Evolutionary conservation across 2,329 filamentous ascomycete species (phyloP), one percentile per base, ranked within the genome.

Genomic region (Aureobasidium sp.): DNA sequence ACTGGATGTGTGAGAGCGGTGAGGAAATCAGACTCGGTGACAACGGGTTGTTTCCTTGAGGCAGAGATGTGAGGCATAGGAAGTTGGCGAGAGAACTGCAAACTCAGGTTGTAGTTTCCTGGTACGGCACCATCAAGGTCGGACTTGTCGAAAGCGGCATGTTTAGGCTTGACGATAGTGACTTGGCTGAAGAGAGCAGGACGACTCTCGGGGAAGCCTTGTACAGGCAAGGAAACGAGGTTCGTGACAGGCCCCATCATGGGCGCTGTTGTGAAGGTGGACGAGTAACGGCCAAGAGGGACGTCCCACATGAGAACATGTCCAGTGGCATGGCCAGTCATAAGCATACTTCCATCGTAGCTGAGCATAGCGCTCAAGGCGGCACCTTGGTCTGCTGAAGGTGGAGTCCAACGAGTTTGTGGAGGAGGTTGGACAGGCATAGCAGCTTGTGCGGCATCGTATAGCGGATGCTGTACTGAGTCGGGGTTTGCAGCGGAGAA

Each of bases 191-290:
- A 15, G 6, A 39, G 48, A n/a, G 59, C 32, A 47, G 49, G 59
- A 5, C 41, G 47, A 8, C 57, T 15, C 70, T 68, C 65, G 32
- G 75, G 72, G 68, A 79, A 79, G 63, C 77, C 76, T 72, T 74
- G 79, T 0, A 89, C 85, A 10, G 85, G 81, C 32, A 90, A 77
- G 74, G 94, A 89, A n/a, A 80, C 72, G 29, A 97, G 70, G 67
- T 95, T 96, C 11, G 90, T 94, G 36, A 96, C 86, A 21, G 91
- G 86, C 3, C 90, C 88, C 59, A 91, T 91, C 62, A 95, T 81
- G 63, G 88, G 88, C 2, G 84, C 80, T 47, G 70, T 68, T 7
- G 69, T 66, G 50, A 93, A 70, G 58, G 87, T 85, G 3, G 85
- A 83, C 1, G 83, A 81, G 64, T 89, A 87, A 63, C 84, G 85